Evolutionary conservation across 2,329 filamentous ascomycete genomes (phyloP).

Genomic region (Pseudomassariella vexata): DNA sequence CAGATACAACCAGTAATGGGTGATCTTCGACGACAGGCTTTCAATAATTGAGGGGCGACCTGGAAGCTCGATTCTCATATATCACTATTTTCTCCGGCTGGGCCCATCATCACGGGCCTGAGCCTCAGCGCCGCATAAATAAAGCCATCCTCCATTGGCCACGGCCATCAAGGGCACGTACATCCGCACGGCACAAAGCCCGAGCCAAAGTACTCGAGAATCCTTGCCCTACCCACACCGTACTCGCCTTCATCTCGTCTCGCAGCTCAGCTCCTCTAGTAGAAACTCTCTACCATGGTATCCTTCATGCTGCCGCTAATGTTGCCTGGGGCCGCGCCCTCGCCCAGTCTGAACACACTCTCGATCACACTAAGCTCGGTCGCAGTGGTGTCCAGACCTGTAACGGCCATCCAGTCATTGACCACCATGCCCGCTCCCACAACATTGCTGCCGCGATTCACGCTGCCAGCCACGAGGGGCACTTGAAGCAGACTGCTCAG

Average conservation of each 20-base stretch:
- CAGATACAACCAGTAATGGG: too few relatives aligned
- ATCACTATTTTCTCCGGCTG: too few relatives aligned
- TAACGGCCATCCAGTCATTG: conserved; percentile 96
- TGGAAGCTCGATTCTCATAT: too few relatives aligned
- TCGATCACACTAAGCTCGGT: conserved; percentile 96
- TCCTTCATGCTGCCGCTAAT: conserved; percentile 89
- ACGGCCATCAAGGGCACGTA: too few relatives aligned
- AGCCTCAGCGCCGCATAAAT: too few relatives aligned
- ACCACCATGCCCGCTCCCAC: conserved; percentile 97
- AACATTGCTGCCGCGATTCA: conserved; percentile 89
- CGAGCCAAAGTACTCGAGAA: too few relatives aligned
- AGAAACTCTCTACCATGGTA: conserved; percentile 98
- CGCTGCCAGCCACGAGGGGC: conserved; percentile 85
- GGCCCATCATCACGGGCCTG: too few relatives aligned
- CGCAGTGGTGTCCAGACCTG: conserved; percentile 90
- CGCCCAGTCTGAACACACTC: conserved; percentile 89
- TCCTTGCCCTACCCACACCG: too few relatives aligned
- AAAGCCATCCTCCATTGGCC: too few relatives aligned
- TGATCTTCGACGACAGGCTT: too few relatives aligned
- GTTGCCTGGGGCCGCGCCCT: conserved; percentile 71
- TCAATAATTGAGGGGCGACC: too few relatives aligned
- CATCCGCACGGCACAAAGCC: too few relatives aligned
- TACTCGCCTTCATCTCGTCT: not conserved
- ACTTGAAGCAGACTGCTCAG: conserved; percentile 90
- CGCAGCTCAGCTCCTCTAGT: conserved; percentile 52